Conservation (phyloP, 768 basidiomycete species). For the Tricholoma terreum region DNA sequence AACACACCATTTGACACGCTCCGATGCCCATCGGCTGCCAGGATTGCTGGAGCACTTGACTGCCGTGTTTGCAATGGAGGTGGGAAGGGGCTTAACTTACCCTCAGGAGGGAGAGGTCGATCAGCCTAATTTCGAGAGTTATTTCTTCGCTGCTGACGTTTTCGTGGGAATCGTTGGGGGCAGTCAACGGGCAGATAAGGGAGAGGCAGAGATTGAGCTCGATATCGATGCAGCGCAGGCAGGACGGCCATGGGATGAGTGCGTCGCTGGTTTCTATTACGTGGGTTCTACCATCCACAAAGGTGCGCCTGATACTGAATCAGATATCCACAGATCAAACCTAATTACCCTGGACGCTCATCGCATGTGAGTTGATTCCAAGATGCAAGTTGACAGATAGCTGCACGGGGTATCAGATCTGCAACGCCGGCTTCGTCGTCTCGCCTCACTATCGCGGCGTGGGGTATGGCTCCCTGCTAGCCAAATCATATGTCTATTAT, state of each 20-base stretch:
- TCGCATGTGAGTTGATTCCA: constrained; percentile 68
- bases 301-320: constrained; percentile 1
- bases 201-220: constrained; percentile 19
- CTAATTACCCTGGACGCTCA: constrained; percentile 87
- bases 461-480: constrained; percentile 70
- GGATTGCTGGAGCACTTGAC: constrained; percentile 62
- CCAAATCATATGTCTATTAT: constrained; percentile 75
- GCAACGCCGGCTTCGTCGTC: constrained; percentile 89
- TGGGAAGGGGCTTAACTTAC: constrained; percentile 78
- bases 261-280: constrained; percentile 77
- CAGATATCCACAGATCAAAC: constrained; percentile 55
- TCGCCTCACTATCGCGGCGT: constrained; percentile 56
- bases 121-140: constrained; percentile 58
- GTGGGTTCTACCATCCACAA: constrained; percentile 35
- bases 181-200: constrained; percentile 19
- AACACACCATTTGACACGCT: constrained; percentile 51
- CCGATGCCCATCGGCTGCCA: constrained; percentile 34
- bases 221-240: constrained; percentile 43
- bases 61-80: constrained; percentile 63
- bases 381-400: background rate
- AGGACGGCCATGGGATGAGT: constrained; percentile 61
- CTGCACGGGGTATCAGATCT: constrained; percentile 49
- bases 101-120: constrained; percentile 70
- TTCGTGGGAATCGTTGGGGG: constrained; percentile 56
- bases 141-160: constrained; percentile 78